Evolutionary conservation across 257 asterid species (phyloP), one percentile per base, ranked within the genome.

Genomic region (Lycium barbarum): DNA sequence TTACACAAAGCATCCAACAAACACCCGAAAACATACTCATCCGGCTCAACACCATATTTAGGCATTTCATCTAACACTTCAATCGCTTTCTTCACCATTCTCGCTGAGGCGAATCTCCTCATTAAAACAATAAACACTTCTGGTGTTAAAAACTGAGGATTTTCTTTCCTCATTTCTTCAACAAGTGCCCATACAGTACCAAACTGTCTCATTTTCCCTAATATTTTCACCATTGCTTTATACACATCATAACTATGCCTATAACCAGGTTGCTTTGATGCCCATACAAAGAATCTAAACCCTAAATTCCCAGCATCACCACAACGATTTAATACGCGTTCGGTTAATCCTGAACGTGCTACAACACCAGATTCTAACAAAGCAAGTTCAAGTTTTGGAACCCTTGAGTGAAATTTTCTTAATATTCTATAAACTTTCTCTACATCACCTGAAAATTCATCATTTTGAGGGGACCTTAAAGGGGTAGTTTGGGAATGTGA

Each of bases 301-400:
- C 98, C 99, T 71, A 96, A 91, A 83, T 94, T 96, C 55, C 98
- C 98, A 85, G 98, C 97, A 92, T 95, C 97, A 20, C 99, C 98
- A 83, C 98, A 94, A 53, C 99, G 98, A 79, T 88, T 92, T 87
- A 94, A 91, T 51, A 96, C 98, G 72, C 98, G 89, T 87, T 96
- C 98, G 33, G 98, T 92, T 84, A 96, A 89, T 7, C 98, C 98
- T 67, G 93, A 51, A 83, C 98, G 91, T 36, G 91, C 88, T 47
- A 84, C 84, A 70, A 93, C 90, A 84, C 98, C 98, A 53, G 97
- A 96, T 86, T 93, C 91, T 51, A 88, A 89, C 88, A 96, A 89
- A 79, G 99, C 98, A 88, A 93, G 98, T 87, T 96, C 98, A 86
- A 95, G 86, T 85, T 93, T 96, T 7, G 97, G 97, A 78, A 92